Evolutionary conservation across 768 basidiomycete genomes (phyloP), one percentile per base, ranked within the genome.

Genomic region (Pleurotus salmoneostramineus): DNA sequence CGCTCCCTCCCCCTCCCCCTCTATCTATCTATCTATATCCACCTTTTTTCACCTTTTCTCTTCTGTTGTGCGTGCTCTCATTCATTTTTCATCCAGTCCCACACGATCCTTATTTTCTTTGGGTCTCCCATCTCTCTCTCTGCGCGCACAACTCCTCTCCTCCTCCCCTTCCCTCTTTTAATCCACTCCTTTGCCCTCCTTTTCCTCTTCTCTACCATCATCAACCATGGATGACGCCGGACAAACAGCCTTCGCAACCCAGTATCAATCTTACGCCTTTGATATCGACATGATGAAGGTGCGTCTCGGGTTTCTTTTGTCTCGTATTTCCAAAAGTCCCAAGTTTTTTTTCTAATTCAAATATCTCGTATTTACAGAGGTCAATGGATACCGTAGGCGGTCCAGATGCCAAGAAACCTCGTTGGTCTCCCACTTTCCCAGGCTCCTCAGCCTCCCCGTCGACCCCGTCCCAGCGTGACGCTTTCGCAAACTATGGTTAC

Each of bases 261-360:
- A 85, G 66, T 91, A 91, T 71, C 79, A 82, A 61, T 70, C 80
- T 61, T 91, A 89, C 81, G 76, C 72, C 58, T 88, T 92, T 76
- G 90, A 92, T 69, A 77, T 92, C 82, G 90, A 93, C 74, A 92
- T 93, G 90, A 92, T 91, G 89, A 93, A 93, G 88, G 91, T 88
- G 36, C 12, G 77, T 70, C 6, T 6, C 35, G 34, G 35, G 27
- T 56, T 45, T 36, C 60, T 50, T 32, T 47, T 45, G 31, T 54
- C 50, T 32, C 61, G 50, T 58, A 10, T 40, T 47, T 50, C 57
- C 44, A 11, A 11, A 17, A 48, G 15, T 56, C 21, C 14, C 14
- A 21, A 15, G 57, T 61, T 27, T 27, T 27, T 27, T 27, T 27
- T 27, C 21, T 27, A 27, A 34, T 12, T 52, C 44, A 45, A 32